A percentile compares a stretch with the other conserved stretches of the same genome.
Evolutionary conservation across 2,329 filamentous ascomycete genomes (phyloP).

Genomic region (Talaromyces marneffei): DNA sequence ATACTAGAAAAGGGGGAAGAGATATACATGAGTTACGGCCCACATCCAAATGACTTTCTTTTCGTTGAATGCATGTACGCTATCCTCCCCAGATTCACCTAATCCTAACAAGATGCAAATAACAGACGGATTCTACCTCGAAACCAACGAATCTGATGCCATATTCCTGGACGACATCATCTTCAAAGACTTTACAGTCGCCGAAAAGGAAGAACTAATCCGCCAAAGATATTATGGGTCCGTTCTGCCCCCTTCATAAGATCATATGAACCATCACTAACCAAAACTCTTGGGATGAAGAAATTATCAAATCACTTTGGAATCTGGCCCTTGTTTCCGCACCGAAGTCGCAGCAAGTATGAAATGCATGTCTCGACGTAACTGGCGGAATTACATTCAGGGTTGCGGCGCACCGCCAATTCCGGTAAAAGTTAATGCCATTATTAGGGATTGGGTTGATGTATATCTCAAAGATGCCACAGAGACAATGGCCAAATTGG

Average conservation of each 20-base stretch:
- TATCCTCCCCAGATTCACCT: not conserved
- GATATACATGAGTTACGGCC: constrained; percentile 41
- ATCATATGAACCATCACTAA: not conserved
- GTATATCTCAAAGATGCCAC: constrained; percentile 33
- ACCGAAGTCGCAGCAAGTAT: constrained; percentile 39
- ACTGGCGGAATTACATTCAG: constrained; percentile 36
- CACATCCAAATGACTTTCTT: constrained; percentile 40
- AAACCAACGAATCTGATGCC: constrained; percentile 35
- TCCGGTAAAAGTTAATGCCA: constrained; percentile 25
- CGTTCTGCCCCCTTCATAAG: not conserved
- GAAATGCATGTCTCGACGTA: constrained; percentile 33
- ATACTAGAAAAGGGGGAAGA: constrained; percentile 35
- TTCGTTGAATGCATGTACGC: constrained; percentile 36
- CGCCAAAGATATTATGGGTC: constrained; percentile 38
- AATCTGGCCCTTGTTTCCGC: constrained; percentile 36
- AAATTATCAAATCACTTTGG: constrained; percentile 36
- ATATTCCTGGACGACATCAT: constrained; percentile 40
- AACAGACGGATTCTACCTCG: constrained; percentile 40
- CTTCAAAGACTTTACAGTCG: constrained; percentile 26
- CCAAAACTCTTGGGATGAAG: constrained; percentile 18
- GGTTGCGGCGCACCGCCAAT: constrained; percentile 31
- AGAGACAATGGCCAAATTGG: constrained; percentile 22
- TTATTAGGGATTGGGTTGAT: constrained; percentile 33
- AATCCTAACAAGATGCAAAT: not conserved
- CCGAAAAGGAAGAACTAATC: constrained; percentile 29